Conservation (phyloP, 257 asterid genomes). For the Solanum sitiens region DNA sequence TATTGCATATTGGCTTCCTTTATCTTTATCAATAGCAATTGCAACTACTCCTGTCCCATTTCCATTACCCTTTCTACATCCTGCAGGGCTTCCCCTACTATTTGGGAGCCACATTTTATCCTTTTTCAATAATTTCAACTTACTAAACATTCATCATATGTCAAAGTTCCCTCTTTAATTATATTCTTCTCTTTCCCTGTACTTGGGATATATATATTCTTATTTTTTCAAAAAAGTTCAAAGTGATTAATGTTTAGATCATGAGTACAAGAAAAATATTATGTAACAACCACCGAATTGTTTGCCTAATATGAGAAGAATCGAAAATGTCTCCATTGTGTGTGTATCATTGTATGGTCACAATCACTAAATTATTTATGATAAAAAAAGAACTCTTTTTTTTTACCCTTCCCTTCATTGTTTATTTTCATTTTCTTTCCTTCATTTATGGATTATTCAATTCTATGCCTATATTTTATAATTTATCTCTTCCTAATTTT, state of each 20-base stretch:
- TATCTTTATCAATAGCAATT: conserved; percentile 74
- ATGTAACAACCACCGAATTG: background rate
- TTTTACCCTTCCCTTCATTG: background rate
- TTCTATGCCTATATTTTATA: background rate
- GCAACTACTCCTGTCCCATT: conserved; percentile 53
- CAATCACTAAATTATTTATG: background rate
- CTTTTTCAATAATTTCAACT: background rate
- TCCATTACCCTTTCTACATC: background rate
- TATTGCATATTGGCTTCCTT: conserved; percentile 70
- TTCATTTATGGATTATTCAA: background rate
- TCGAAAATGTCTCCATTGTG: background rate
- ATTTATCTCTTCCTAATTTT: background rate
- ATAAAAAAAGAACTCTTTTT: background rate
- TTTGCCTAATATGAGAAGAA: background rate
- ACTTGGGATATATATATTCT: background rate
- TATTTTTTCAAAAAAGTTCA: background rate
- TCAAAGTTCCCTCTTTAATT: background rate
- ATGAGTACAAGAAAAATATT: background rate
- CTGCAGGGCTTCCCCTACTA: conserved; percentile 5
- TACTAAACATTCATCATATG: background rate
- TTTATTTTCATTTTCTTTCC: background rate
- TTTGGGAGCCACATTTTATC: conserved; percentile 49
- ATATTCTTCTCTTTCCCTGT: background rate
- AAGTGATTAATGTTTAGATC: background rate
- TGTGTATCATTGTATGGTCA: background rate